Evolutionary conservation across 345 rosid species (phyloP), one percentile per base, ranked within the genome.

Genomic region (Populus alba): DNA sequence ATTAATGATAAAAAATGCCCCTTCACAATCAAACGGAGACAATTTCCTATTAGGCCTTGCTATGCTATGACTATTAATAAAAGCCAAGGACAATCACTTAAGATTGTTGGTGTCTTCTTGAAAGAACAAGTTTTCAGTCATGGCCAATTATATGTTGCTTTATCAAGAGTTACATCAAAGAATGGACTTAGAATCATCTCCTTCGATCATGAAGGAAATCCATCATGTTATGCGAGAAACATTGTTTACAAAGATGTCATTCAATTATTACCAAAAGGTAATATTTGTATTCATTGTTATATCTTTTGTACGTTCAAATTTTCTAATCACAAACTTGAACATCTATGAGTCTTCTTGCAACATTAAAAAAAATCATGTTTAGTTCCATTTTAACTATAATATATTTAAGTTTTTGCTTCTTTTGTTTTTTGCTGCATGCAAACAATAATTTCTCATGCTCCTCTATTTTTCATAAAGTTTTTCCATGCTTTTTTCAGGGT

Each of bases 11-110:
- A 15, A 25, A 38, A 39, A 41, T 69, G 27, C 0, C 53, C 25
- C 39, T 39, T 69, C 53, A 41, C 7, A 13, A 22, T 38, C 20
- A 69, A 38, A 39, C 22, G 53, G 41, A 18, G 72, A 22, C 53
- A 69, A 69, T 39, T 18, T 10, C 72, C 53, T 0, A 7, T 69
- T 4, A 39, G 11, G 7, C 45, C 53, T 7, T 69, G 51, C 15
- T 69, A 69, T 38, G 72, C 29, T 38, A 69, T 69, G 72, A 69
- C 29, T 22, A 41, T 69, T 22, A 38, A 69, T 41, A 69, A 69
- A 69, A 38, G 72, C 20, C 53, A 69, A 17, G 49, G 51, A 3
- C 72, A 38, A 39, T 69, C 72, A 38, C 72, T 69, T 18, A 38
- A 38, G 18, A 2, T 37, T 7, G 72, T 69, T 38, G 22, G 72